These are phyloP conservation scores for Phalaenopsis hybrid DNA, from an alignment of 116 monocot species.

Conservation along the genomic window DNA sequence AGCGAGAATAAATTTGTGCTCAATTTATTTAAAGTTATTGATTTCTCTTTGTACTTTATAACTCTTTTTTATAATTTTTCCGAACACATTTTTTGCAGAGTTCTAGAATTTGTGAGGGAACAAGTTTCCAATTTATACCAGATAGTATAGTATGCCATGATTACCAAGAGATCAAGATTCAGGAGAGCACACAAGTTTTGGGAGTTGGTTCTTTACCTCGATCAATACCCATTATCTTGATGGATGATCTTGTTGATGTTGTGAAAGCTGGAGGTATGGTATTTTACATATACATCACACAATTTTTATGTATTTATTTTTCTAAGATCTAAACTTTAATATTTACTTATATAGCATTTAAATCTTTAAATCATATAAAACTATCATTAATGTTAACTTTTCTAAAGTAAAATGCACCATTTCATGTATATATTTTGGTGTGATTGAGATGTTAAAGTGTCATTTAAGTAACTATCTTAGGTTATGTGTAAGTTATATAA, in stretches of 20 bases:
- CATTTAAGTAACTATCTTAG: no score
- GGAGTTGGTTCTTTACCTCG: conserved; percentile 96
- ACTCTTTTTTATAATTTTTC: background rate
- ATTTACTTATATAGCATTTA: no score
- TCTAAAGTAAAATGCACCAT: no score
- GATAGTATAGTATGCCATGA: conserved; percentile 87
- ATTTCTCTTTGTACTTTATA: no score
- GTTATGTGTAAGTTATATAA: no score
- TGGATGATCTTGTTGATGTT: conserved; percentile 95
- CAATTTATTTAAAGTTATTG: no score
- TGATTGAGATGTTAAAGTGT: no score
- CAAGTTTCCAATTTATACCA: conserved; percentile 60
- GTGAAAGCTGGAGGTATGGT: conserved; percentile 96
- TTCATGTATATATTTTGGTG: no score
- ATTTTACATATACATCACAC: background rate
- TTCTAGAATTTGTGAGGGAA: conserved; percentile 59
- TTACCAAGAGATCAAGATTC: conserved; percentile 98
- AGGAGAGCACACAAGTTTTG: conserved; percentile 82
- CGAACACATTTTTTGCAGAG: conserved; percentile 26
- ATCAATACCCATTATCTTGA: conserved; percentile 81
- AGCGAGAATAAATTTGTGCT: background rate
- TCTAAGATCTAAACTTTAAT: no score
- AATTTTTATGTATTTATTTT: no score
- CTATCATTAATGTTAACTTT: no score
- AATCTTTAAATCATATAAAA: no score